Evolutionary conservation across 495 filamentous ascomycete genomes (phyloP), one percentile per base, ranked within the genome.

Genomic region (Xylaria curta): DNA sequence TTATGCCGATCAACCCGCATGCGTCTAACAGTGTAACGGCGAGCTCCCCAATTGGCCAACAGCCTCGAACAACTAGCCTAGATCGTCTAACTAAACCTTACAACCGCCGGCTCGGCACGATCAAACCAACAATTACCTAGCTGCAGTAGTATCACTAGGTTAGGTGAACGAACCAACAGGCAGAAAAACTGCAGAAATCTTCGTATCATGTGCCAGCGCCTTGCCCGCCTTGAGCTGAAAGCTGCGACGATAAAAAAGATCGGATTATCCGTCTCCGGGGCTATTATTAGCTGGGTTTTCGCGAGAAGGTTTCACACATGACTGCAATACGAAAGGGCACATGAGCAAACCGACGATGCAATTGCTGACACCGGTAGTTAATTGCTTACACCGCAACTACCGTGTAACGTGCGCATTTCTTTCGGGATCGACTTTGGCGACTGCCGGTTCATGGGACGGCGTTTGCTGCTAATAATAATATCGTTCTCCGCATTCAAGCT

Each of bases 401-500:
- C 26, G 6, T 60, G 28, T 5, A 38, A 19, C 13, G 31, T 60
- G 58, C 6, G 31, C 31, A 40, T 38, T 38, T 56, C 26, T 51
- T 17, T 19, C 26, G 15, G 54, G 28, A 59, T 31, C 17, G 3
- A 36, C 36, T 36, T 28, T 63, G 60, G 17, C 46, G 40, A 28
- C 13, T 66, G 28, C 9, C 63, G 28, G 31, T 17, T 17, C 19
- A 17, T 26, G 42, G 28, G 42, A 21, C 58, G 61, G 12, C 36
- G 42, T 42, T 42, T 6, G 8, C 24, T 21, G 31, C 24, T 7
- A 51, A 21, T 53, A 49, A 31, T 38, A 19, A 12, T 42, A 24
- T 26, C 44, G 33, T 56, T 31, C 65, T 56, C 65, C 65, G 65
- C 65, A 54, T 21, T 12, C 10, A 19, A 44, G 65, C 65, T 56